phyloP scores from a whole-genome alignment of 768 basidiomycete species.

The Boletus eberwhitei region DNA sequence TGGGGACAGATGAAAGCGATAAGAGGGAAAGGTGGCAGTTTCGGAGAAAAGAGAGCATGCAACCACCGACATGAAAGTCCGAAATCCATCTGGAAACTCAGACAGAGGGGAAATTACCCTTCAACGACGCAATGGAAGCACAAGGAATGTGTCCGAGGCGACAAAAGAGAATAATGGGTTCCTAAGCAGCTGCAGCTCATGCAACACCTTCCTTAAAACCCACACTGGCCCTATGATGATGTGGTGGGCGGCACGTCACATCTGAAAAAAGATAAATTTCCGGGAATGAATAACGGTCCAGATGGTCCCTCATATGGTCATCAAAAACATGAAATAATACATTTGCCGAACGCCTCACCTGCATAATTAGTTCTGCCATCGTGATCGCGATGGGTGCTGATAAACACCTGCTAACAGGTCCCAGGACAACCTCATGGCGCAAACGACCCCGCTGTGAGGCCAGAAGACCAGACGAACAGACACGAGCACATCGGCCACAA shows the following conservation, averaged over 20 bases:
- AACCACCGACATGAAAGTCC: conserved; percentile 33
- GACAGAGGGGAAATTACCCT: conserved; percentile 19
- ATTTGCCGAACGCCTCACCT: conserved; percentile 27
- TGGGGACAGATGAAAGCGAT: conserved; percentile 21
- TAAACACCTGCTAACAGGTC: conserved; percentile 19
- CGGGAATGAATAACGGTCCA: conserved; percentile 25
- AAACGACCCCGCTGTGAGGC: conserved; percentile 10
- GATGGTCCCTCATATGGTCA: conserved; percentile 28
- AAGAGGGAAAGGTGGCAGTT: conserved; percentile 21
- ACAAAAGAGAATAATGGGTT: conserved; percentile 9
- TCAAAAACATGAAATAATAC: conserved; percentile 21
- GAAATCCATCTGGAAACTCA: conserved; percentile 31
- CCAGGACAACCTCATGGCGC: conserved; percentile 22
- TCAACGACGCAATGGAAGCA: conserved; percentile 8
- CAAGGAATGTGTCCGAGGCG: conserved; percentile 3
- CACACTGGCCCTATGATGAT: conserved; percentile 3
- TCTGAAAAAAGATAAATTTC: conserved; percentile 19
- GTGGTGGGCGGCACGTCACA: conserved; percentile 18
- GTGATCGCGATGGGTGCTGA: conserved; percentile 25
- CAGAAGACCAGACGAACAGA: conserved; percentile 7
- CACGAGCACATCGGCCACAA: conserved; percentile 16
- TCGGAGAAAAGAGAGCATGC: conserved; percentile 23
- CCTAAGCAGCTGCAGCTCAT: conserved; percentile 5
- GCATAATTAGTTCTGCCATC: conserved; percentile 20
- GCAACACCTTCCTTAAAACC: conserved; percentile 8